A percentile compares a stretch with the other conserved stretches of the same genome.
Conservation (phyloP, 768 basidiomycete species). For the Kondoa subrosea region DNA sequence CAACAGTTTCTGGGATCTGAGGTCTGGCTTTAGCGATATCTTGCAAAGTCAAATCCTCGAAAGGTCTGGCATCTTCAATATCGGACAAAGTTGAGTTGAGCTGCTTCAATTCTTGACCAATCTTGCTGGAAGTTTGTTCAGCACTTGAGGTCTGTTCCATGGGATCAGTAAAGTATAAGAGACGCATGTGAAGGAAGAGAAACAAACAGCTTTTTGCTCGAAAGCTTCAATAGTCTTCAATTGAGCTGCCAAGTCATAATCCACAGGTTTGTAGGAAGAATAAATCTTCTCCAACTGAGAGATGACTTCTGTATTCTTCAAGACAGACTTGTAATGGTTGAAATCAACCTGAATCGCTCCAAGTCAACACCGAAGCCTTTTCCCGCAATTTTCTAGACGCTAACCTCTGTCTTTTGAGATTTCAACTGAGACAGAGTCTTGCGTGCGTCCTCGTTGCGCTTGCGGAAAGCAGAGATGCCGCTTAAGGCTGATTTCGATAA, state of each 20-base stretch:
- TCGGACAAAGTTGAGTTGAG: conserved; percentile 85
- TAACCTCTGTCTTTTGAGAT: conserved; percentile 37
- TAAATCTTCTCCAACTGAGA: conserved; percentile 82
- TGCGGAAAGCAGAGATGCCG: conserved; percentile 52
- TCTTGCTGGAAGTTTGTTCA: conserved; percentile 71
- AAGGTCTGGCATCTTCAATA: conserved; percentile 91
- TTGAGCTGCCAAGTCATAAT: conserved; percentile 76
- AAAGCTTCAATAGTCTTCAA: conserved; percentile 92
- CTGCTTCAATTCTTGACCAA: conserved; percentile 74
- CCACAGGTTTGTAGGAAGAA: conserved; percentile 77
- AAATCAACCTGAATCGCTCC: conserved; percentile 60
- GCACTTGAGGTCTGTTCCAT: conserved; percentile 59
- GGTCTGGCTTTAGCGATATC: conserved; percentile 88
- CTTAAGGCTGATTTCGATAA: conserved; percentile 11
- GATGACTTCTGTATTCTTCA: conserved; percentile 84
- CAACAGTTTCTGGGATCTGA: conserved; percentile 72
- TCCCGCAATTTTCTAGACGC: conserved; percentile 1
- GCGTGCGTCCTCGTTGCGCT: conserved; percentile 78
- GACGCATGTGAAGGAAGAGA: not conserved
- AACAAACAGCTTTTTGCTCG: conserved; percentile 78
- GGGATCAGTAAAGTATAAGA: not conserved
- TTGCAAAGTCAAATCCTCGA: conserved; percentile 81
- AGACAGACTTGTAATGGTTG: conserved; percentile 68
- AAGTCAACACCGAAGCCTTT: not conserved
- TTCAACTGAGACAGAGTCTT: conserved; percentile 48